Evolutionary conservation across 2,329 filamentous ascomycete genomes (phyloP).

Genomic region (Hypoxylon sp.): DNA sequence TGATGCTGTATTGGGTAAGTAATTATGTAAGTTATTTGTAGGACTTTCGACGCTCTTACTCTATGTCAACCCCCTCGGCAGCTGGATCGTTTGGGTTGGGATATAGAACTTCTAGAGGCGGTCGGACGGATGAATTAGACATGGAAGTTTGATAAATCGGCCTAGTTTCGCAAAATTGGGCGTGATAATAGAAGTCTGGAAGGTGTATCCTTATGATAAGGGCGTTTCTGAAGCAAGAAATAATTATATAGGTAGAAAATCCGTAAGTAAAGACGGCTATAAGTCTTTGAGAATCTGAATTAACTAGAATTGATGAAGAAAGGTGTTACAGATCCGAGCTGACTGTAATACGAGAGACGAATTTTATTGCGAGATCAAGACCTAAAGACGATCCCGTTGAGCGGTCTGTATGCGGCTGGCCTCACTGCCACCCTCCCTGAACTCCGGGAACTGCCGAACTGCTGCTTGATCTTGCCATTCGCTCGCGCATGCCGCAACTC

Average conservation of each 20-base stretch:
- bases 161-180: no score
- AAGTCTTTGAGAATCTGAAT: no score
- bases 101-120: constrained; percentile 3
- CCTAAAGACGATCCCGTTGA: no score
- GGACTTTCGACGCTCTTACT: neutral
- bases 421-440: constrained; percentile 6
- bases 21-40: no score
- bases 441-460: constrained; percentile 19
- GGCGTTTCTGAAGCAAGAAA: neutral
- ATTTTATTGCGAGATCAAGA: no score
- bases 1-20: neutral
- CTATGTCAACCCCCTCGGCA: neutral
- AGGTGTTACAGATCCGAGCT: no score
- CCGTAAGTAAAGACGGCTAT: no score
- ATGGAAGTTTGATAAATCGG: neutral
- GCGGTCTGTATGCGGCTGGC: constrained; percentile 17
- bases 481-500: constrained; percentile 7
- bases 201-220: neutral
- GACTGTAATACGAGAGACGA: no score
- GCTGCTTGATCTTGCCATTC: constrained; percentile 18
- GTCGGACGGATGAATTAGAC: neutral
- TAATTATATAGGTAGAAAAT: no score
- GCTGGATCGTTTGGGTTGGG: neutral
- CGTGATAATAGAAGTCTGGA: no score
- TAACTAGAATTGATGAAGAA: no score